Evolutionary conservation across 1,139 yeast genomes (phyloP).

Genomic region (Pichia sp.): DNA sequence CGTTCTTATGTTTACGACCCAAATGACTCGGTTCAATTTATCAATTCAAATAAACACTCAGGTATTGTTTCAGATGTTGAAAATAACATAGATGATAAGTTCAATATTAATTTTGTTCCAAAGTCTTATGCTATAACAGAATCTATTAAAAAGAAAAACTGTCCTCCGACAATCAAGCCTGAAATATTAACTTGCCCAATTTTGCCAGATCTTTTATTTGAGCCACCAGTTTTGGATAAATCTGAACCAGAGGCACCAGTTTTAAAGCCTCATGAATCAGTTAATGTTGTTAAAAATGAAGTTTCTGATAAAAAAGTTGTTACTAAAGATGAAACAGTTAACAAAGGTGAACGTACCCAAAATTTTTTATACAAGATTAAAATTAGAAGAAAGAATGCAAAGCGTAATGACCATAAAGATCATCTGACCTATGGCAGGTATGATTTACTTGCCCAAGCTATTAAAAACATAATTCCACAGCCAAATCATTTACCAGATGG

Average conservation of each 20-base stretch:
- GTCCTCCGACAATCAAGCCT: not conserved
- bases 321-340: not conserved
- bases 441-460: slow-evolving; percentile 25
- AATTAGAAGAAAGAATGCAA: slow-evolving; percentile 19
- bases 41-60: not conserved
- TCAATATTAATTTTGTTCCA: slow-evolving; percentile 9
- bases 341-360: not conserved
- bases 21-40: not conserved
- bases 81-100: not conserved
- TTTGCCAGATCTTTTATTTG: slow-evolving; percentile 3
- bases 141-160: slow-evolving; percentile 3
- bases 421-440: slow-evolving; percentile 26
- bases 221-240: not conserved
- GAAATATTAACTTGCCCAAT: slow-evolving; percentile 7
- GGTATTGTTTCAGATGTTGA: not conserved
- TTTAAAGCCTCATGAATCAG: not conserved
- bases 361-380: slow-evolving; percentile 23
- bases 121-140: slow-evolving; percentile 14
- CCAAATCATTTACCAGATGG: slow-evolving; percentile 49
- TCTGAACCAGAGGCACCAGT: not conserved
- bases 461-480: slow-evolving; percentile 22
- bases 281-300: not conserved
- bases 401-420: slow-evolving; percentile 4
- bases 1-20: slow-evolving; percentile 9
- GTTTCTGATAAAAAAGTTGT: not conserved